These are phyloP conservation scores for Geotrichum australiense DNA, from an alignment of 1,139 yeast species.

Conservation along the genomic window DNA sequence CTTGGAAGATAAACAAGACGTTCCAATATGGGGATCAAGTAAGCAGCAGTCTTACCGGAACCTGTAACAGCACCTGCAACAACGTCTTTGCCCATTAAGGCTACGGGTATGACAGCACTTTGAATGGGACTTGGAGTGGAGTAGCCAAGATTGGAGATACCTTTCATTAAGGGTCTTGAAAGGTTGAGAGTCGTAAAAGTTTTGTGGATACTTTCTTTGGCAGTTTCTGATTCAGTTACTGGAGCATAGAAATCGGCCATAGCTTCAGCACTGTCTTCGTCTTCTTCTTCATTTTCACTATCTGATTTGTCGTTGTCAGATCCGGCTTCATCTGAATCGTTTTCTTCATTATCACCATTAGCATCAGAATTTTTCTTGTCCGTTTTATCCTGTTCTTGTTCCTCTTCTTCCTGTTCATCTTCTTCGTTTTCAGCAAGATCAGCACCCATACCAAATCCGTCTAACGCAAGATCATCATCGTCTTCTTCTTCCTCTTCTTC, in stretches of 20 bases:
- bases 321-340: constrained; percentile 29
- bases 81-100: constrained; percentile 83
- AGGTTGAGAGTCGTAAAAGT: constrained; percentile 72
- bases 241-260: constrained; percentile 32
- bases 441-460: constrained; percentile 70
- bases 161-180: constrained; percentile 85
- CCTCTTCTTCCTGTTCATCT: constrained; percentile 30
- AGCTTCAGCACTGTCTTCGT: constrained; percentile 31
- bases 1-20: constrained; percentile 84
- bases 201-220: constrained; percentile 42
- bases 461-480: constrained; percentile 56
- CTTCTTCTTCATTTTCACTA: constrained; percentile 19
- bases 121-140: constrained; percentile 89
- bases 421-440: constrained; percentile 28
- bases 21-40: constrained; percentile 91
- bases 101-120: constrained; percentile 87
- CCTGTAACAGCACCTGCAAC: constrained; percentile 99
- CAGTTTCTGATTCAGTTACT: constrained; percentile 31
- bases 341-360: constrained; percentile 25
- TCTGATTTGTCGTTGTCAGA: constrained; percentile 24
- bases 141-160: constrained; percentile 74
- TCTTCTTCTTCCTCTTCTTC: constrained; percentile 37
- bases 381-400: constrained; percentile 40
- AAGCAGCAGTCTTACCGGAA: constrained; percentile 98
- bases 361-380: constrained; percentile 26